These are phyloP conservation scores for Oryza officinalis DNA, from an alignment of 176 grass and related monocot species.

Conservation along the genomic window DNA sequence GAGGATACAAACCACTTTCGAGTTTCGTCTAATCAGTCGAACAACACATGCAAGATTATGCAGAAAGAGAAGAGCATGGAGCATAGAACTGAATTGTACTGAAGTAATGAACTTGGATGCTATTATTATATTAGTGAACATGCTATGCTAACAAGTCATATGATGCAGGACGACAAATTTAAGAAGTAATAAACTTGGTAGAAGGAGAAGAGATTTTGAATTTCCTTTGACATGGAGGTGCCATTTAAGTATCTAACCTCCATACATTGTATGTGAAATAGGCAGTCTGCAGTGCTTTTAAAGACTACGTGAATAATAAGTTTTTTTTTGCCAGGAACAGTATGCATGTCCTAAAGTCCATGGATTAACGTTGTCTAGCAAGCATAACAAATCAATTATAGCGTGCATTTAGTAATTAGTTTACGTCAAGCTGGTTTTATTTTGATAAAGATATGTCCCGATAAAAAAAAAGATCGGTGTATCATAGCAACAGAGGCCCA, in stretches of 20 bases:
- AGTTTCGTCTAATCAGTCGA: not conserved
- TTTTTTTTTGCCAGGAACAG: constrained; percentile 1
- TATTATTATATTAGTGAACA: constrained; percentile 10
- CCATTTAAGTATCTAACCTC: not conserved
- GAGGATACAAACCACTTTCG: not conserved
- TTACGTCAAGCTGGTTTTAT: not conserved
- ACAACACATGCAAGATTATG: constrained; percentile 2
- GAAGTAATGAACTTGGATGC: not conserved
- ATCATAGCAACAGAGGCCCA: not conserved
- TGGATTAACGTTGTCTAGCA: not conserved
- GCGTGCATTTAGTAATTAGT: not conserved
- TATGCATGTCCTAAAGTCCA: not conserved
- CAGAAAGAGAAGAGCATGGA: not conserved
- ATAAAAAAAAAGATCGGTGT: not conserved
- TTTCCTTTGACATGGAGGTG: not conserved
- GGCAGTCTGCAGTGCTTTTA: not conserved
- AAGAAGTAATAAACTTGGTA: not conserved
- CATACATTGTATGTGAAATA: not conserved
- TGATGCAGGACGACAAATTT: not conserved
- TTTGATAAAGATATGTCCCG: not conserved
- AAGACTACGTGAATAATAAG: not conserved
- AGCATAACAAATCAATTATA: not conserved
- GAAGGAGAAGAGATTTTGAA: not conserved
- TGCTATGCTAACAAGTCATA: not conserved
- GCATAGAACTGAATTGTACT: not conserved